A percentile compares a stretch with the other conserved stretches of the same genome.
phyloP scores from a whole-genome alignment of 2,329 filamentous ascomycete species.

The Trichoderma sp. region DNA sequence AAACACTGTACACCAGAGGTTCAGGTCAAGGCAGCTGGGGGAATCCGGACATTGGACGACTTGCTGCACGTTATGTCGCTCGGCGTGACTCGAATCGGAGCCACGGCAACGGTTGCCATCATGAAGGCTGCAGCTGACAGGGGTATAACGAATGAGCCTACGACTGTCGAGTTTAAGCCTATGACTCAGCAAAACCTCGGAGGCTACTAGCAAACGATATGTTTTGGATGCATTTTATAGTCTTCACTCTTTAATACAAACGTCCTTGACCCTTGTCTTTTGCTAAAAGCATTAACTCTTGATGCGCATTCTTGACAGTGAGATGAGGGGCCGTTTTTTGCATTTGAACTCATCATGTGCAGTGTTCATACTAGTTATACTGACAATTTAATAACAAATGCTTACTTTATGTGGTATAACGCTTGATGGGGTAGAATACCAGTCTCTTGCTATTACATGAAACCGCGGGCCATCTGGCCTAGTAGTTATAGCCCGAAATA shows the following conservation, averaged over 20 bases:
- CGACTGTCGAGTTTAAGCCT: background rate
- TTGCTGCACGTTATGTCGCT: constrained; percentile 55
- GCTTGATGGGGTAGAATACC: too few relatives aligned
- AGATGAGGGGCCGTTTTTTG: background rate
- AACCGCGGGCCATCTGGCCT: too few relatives aligned
- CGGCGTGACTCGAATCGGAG: constrained; percentile 57
- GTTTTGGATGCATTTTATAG: background rate
- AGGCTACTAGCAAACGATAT: background rate
- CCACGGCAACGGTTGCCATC: constrained; percentile 56
- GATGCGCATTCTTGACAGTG: background rate
- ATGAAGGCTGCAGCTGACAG: constrained; percentile 54
- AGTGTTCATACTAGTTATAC: too few relatives aligned
- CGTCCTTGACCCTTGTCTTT: background rate
- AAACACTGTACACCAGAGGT: constrained; percentile 45
- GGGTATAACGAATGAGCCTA: constrained; percentile 42
- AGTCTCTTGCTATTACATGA: too few relatives aligned
- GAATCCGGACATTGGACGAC: constrained; percentile 58
- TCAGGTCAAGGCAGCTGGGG: constrained; percentile 60
- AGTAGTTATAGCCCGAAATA: too few relatives aligned
- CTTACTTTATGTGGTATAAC: too few relatives aligned
- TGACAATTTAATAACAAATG: too few relatives aligned
- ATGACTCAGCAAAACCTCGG: background rate
- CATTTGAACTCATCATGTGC: background rate
- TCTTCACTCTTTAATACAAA: background rate
- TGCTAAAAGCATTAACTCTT: background rate